phyloP scores from a whole-genome alignment of 495 filamentous ascomycete species.

The Daldinia vernicosa region DNA sequence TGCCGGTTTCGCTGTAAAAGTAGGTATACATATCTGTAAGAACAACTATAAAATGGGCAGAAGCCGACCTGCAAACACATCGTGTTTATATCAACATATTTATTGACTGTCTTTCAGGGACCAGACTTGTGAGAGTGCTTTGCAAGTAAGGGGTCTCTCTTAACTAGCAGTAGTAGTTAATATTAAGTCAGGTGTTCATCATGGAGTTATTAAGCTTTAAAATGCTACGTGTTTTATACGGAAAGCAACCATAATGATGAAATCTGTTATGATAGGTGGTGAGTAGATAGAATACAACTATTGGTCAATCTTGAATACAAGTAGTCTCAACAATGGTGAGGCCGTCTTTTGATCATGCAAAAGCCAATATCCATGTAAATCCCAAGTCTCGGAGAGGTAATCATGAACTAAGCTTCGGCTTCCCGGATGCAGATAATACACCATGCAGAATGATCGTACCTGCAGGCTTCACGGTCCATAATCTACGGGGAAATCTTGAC shows the following conservation, averaged over 20 bases:
- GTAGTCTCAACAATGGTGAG: too few relatives aligned
- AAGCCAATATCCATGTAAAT: background rate
- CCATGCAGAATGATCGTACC: constrained; percentile 26
- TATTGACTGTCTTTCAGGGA: background rate
- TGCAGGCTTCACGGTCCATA: constrained; percentile 23
- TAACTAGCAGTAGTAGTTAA: background rate
- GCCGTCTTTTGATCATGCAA: too few relatives aligned
- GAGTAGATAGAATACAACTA: too few relatives aligned
- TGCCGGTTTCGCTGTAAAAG: background rate
- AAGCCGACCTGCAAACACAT: background rate
- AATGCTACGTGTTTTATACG: background rate
- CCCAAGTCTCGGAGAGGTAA: background rate
- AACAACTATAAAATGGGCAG: background rate
- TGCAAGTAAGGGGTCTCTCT: background rate
- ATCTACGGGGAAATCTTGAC: constrained; percentile 27
- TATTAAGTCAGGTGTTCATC: background rate
- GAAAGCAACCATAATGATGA: background rate
- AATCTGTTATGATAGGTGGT: too few relatives aligned
- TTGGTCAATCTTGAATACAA: too few relatives aligned
- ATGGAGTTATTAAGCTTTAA: background rate
- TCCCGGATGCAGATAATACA: background rate
- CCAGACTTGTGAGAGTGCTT: background rate
- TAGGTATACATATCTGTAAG: background rate
- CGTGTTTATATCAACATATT: background rate
- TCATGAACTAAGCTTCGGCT: background rate